These are phyloP conservation scores for Hypholoma fasciculare DNA, from an alignment of 768 basidiomycete species.

Conservation along the genomic window DNA sequence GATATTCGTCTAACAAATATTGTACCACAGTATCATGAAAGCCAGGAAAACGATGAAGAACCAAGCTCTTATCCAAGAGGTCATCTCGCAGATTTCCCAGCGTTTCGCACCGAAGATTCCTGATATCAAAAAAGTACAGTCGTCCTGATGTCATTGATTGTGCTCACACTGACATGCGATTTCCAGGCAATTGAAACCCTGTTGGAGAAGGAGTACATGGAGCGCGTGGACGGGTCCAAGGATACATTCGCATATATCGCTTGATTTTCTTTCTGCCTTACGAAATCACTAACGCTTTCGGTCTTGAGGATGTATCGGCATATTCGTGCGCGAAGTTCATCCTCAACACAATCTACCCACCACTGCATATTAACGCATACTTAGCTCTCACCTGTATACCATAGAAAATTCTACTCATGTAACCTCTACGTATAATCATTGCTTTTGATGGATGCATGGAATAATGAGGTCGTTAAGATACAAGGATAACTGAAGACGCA, in stretches of 20 bases:
- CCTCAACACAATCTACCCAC: neutral
- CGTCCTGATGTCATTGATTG: neutral
- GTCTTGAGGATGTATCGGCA: neutral
- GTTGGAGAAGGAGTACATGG: constrained; percentile 97
- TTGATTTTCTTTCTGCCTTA: constrained; percentile 29
- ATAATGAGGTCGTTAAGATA: neutral
- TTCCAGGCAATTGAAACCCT: constrained; percentile 83
- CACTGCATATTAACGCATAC: neutral
- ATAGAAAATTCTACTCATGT: constrained; percentile 9
- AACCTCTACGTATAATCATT: constrained; percentile 10
- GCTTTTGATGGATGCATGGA: constrained; percentile 7
- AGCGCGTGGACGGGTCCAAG: constrained; percentile 88
- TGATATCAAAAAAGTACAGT: constrained; percentile 88
- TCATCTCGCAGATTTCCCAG: constrained; percentile 84
- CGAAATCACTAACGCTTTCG: neutral
- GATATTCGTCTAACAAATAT: neutral
- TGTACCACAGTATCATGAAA: constrained; percentile 78
- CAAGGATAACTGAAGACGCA: neutral
- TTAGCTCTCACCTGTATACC: constrained; percentile 4
- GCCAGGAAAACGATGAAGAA: constrained; percentile 95
- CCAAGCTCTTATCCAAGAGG: constrained; percentile 85
- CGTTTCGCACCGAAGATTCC: constrained; percentile 92
- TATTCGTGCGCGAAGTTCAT: neutral
- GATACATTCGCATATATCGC: constrained; percentile 86
- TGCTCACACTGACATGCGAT: constrained; percentile 11